A percentile compares a stretch with the other conserved stretches of the same genome.
Evolutionary conservation across 179 eudicot species (phyloP).

Genomic region (Actinidia polygama): DNA sequence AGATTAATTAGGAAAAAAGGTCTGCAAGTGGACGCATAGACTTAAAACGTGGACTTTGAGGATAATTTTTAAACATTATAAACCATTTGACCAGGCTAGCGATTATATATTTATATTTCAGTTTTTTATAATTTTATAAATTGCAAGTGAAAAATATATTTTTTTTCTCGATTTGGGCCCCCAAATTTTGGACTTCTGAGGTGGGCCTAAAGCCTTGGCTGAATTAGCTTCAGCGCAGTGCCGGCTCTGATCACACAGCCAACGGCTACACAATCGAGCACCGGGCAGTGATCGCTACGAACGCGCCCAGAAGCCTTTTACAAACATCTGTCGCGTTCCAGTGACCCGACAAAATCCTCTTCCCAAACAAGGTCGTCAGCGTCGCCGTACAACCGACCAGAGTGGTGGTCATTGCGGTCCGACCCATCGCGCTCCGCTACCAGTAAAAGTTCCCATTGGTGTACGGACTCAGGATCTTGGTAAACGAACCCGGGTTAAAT

Average conservation of each 20-base stretch:
- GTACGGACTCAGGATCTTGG: conserved; percentile 28
- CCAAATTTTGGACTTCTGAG: no score
- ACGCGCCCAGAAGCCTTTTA: conserved; percentile 38
- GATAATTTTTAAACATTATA: no score
- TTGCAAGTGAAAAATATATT: no score
- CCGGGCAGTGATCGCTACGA: conserved; percentile 42
- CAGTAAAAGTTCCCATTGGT: conserved; percentile 23
- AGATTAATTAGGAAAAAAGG: no score
- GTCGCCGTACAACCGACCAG: conserved; percentile 42
- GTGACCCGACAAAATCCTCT: conserved; percentile 34
- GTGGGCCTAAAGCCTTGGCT: no score
- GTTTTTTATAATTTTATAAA: no score
- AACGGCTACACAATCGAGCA: conserved; percentile 47
- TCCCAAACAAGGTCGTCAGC: conserved; percentile 36
- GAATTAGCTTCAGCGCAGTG: no score
- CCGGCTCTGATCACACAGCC: conserved; percentile 24
- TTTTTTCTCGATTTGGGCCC: no score
- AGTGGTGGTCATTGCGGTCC: conserved; percentile 44
- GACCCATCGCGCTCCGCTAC: conserved; percentile 41
- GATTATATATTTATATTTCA: no score
- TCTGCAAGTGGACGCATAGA: no score
- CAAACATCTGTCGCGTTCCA: conserved; percentile 48
- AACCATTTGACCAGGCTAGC: no score
- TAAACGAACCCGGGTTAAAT: conserved; percentile 43
- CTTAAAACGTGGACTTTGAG: no score